Percentiles rank a stretch among this genome's conserved stretches.
Conservation (phyloP, 2,329 filamentous ascomycete genomes). For the Aspergillus sp. region DNA sequence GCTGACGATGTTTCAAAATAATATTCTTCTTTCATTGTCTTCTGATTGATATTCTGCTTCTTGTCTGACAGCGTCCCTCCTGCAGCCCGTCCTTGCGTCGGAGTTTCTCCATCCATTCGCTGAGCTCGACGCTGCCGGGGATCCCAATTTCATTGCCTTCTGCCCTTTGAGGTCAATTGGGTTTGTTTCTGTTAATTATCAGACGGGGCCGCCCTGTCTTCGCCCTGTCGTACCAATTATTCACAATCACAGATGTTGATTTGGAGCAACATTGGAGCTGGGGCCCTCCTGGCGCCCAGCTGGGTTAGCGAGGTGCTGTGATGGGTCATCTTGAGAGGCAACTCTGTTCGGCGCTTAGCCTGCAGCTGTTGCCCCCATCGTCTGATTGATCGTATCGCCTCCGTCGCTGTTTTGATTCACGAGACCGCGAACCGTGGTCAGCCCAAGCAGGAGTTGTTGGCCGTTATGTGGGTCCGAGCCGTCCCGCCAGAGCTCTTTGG, state of each 20-base stretch:
- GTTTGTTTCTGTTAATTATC: constrained; percentile 2
- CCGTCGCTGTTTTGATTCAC: background rate
- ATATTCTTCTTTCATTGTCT: constrained; percentile 4
- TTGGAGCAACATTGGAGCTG: background rate
- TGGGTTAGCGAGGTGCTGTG: constrained; percentile 6
- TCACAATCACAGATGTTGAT: background rate
- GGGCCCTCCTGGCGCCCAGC: background rate
- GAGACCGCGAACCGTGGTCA: background rate
- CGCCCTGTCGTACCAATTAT: constrained; percentile 4
- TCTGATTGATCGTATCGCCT: constrained; percentile 2
- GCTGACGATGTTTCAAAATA: constrained; percentile 10
- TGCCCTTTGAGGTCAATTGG: background rate
- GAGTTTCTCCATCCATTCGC: constrained; percentile 4
- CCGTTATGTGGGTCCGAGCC: constrained; percentile 14
- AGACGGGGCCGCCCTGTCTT: background rate
- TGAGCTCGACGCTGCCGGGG: background rate
- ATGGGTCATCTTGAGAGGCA: background rate
- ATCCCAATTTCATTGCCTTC: constrained; percentile 4
- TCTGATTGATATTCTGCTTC: background rate
- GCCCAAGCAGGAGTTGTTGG: background rate
- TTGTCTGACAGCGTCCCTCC: constrained; percentile 4
- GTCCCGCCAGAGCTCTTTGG: constrained; percentile 6
- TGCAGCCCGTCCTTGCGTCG: constrained; percentile 5
- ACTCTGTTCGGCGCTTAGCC: constrained; percentile 3
- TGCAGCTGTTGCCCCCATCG: background rate